phyloP scores from a whole-genome alignment of 2,329 filamentous ascomycete species.

The Sarocladium oryzae region DNA sequence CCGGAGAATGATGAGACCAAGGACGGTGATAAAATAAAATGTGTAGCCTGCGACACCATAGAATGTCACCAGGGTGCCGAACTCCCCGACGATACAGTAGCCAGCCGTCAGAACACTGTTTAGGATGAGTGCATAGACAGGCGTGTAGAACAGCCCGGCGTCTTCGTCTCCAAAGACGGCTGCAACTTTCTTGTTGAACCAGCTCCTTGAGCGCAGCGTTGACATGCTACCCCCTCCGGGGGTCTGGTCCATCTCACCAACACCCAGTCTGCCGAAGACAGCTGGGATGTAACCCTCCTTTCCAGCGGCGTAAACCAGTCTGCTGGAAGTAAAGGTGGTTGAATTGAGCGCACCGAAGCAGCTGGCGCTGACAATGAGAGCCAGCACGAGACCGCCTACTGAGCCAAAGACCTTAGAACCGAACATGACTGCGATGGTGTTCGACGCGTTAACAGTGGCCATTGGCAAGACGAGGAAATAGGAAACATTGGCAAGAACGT shows the following conservation, averaged over 20 bases:
- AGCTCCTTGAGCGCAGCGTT: conserved; percentile 44
- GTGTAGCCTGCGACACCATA: conserved; percentile 96
- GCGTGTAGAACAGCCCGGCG: conserved; percentile 81
- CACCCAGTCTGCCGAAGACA: conserved; percentile 76
- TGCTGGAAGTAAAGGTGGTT: conserved; percentile 85
- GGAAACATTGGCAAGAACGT: conserved; percentile 83
- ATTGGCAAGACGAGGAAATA: conserved; percentile 92
- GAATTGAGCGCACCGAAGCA: conserved; percentile 95
- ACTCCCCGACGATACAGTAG: conserved; percentile 85
- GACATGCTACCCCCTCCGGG: conserved; percentile 23
- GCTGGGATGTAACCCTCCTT: conserved; percentile 90
- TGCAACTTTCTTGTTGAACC: conserved; percentile 52
- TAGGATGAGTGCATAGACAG: conserved; percentile 83
- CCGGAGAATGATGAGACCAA: conserved; percentile 84
- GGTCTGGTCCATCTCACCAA: conserved; percentile 40
- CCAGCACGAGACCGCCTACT: conserved; percentile 73
- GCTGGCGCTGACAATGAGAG: conserved; percentile 80
- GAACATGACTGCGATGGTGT: conserved; percentile 95
- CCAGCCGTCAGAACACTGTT: conserved; percentile 67
- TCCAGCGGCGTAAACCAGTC: conserved; percentile 86
- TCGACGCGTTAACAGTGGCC: conserved; percentile 72
- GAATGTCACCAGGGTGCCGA: conserved; percentile 87
- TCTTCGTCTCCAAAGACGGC: conserved; percentile 68
- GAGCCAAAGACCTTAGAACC: conserved; percentile 84
- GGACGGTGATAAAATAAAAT: conserved; percentile 93